Conservation (phyloP, 805 yeast species). For the Zygosaccharomyces bisporus region DNA sequence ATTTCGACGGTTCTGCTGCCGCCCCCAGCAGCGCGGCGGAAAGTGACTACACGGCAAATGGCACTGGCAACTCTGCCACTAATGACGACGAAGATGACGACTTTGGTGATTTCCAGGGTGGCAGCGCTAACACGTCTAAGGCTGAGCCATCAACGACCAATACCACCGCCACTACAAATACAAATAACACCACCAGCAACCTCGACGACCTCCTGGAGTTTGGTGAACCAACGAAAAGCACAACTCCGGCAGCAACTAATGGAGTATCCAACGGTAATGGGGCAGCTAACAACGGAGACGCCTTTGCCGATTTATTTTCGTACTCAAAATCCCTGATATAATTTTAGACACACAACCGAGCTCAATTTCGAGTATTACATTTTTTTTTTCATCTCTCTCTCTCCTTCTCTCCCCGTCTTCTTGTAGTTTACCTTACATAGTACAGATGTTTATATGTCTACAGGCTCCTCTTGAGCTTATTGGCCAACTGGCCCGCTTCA, state of each 20-base stretch:
- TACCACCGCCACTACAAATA: conserved; percentile 7
- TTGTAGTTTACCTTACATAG: conserved; percentile 8
- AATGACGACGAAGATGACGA: conserved; percentile 35
- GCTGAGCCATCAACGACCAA: conserved; percentile 10
- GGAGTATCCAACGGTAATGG: conserved; percentile 8
- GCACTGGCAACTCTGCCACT: conserved; percentile 7
- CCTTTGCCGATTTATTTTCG: conserved; percentile 32
- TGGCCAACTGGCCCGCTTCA: conserved; percentile 18
- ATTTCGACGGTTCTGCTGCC: conserved; percentile 7
- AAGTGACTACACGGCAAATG: conserved; percentile 3
- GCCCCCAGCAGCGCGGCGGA: not conserved
- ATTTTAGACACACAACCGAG: not conserved
- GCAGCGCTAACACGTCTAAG: conserved; percentile 12
- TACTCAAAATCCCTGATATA: conserved; percentile 33
- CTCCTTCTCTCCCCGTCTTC: not conserved
- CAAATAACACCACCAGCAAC: conserved; percentile 2
- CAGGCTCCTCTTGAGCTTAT: conserved; percentile 11
- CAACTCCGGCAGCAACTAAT: conserved; percentile 17
- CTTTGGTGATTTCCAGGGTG: conserved; percentile 39
- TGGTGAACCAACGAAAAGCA: conserved; percentile 12
- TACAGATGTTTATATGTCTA: conserved; percentile 6
- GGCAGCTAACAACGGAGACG: conserved; percentile 21
- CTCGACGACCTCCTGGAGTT: conserved; percentile 19
- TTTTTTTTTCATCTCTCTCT: no score
- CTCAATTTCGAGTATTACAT: not conserved